Evolutionary conservation across 345 rosid species (phyloP).

Genomic region (Eutrema yunnanense): DNA sequence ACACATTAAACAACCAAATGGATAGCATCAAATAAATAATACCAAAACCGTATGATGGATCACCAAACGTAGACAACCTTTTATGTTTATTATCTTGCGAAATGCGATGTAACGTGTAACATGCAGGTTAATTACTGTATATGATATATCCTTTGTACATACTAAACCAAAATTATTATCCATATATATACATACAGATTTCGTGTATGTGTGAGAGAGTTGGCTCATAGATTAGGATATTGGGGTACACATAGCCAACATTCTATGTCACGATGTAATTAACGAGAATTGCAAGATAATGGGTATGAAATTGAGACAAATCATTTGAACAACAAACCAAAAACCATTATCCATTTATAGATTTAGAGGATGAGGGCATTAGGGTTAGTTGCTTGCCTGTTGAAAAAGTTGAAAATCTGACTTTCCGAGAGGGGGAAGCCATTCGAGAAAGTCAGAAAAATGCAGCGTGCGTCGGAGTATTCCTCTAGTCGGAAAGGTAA

Average conservation of each 20-base stretch:
- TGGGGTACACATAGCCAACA: not conserved
- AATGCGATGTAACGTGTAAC: not conserved
- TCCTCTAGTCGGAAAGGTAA: not conserved
- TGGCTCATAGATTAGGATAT: not conserved
- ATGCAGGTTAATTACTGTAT: not conserved
- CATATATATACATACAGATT: not conserved
- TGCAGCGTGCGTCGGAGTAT: not conserved
- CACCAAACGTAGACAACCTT: not conserved
- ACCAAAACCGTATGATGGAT: not conserved
- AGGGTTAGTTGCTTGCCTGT: not conserved
- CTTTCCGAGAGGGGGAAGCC: conserved; percentile 1
- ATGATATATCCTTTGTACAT: not conserved
- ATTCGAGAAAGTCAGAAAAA: conserved; percentile 7
- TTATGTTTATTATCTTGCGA: not conserved
- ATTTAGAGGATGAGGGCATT: not conserved
- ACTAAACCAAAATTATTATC: not conserved
- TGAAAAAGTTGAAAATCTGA: not conserved
- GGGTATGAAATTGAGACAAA: not conserved
- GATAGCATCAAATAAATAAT: not conserved
- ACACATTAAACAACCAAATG: not conserved
- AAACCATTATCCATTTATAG: not conserved
- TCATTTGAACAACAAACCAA: not conserved
- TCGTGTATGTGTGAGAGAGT: not conserved
- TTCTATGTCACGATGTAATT: not conserved
- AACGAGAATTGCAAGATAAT: not conserved